Conservation (phyloP, 306 rosid genomes). For the Betula pendula region DNA sequence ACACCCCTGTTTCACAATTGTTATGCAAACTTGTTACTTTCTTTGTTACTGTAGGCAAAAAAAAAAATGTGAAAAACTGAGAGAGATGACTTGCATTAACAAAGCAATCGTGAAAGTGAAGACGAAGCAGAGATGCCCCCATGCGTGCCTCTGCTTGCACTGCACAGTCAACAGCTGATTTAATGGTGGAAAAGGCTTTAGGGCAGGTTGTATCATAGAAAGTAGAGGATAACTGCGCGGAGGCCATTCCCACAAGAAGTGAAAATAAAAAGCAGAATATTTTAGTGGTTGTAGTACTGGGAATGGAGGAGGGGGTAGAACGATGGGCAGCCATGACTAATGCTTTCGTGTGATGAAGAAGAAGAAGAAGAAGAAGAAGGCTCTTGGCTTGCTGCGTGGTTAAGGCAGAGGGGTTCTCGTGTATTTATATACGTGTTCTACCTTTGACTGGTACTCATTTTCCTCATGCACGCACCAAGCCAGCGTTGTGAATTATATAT, state of each 20-base stretch:
- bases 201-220: slow-evolving; percentile 58
- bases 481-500: background rate
- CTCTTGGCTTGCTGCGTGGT: background rate
- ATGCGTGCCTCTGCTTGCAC: slow-evolving; percentile 57
- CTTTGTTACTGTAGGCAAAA: too few relatives aligned
- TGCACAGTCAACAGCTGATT: slow-evolving; percentile 36
- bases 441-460: background rate
- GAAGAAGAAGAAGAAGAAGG: background rate
- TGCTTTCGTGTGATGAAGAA: background rate
- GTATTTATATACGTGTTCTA: slow-evolving; percentile 22
- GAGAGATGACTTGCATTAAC: slow-evolving; percentile 62
- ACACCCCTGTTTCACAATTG: slow-evolving; percentile 40
- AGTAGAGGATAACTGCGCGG: slow-evolving; percentile 58
- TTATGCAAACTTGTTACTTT: too few relatives aligned
- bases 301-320: background rate
- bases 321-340: slow-evolving; percentile 16
- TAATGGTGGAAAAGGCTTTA: slow-evolving; percentile 54
- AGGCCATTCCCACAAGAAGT: slow-evolving; percentile 33
- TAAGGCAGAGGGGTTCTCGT: background rate
- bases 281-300: slow-evolving; percentile 20
- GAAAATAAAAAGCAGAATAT: slow-evolving; percentile 21
- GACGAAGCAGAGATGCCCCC: slow-evolving; percentile 88
- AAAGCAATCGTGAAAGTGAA: slow-evolving; percentile 88
- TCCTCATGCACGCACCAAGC: background rate
- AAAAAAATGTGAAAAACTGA: background rate